These are phyloP conservation scores for Polygonum aviculare DNA, from an alignment of 148 eudicot genomes.

Conservation along the genomic window DNA sequence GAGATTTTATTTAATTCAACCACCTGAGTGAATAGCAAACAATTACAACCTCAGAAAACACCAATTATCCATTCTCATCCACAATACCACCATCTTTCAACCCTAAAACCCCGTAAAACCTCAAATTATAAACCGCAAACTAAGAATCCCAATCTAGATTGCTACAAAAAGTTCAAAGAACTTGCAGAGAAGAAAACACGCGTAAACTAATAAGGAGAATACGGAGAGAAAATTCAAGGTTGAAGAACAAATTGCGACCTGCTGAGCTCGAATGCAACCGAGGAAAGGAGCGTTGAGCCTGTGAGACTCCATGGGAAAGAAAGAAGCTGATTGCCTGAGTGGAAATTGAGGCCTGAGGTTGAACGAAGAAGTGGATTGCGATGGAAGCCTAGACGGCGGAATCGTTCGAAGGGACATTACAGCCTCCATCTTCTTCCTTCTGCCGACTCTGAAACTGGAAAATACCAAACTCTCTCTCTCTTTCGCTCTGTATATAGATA, in stretches of 20 bases:
- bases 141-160: neutral
- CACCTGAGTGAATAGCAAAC: neutral
- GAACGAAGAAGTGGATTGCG: constrained; percentile 13
- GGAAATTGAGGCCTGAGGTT: constrained; percentile 13
- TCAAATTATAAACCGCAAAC: neutral
- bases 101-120: neutral
- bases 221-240: neutral
- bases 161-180: neutral
- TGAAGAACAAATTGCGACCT: constrained; percentile 19
- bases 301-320: constrained; percentile 17
- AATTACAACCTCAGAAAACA: neutral
- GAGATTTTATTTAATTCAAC: neutral
- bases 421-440: constrained; percentile 7
- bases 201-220: neutral
- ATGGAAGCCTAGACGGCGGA: constrained; percentile 17
- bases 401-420: constrained; percentile 7
- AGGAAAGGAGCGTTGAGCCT: constrained; percentile 11
- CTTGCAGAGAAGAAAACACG: neutral
- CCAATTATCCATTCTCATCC: neutral
- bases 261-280: constrained; percentile 44
- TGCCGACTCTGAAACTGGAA: neutral
- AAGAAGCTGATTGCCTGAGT: constrained; percentile 7
- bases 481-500: neutral
- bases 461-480: neutral
- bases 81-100: neutral